Percentiles rank a stretch among this genome's conserved stretches.
Evolutionary conservation across 164 flowering plant species (phyloP).

Genomic region (Stephania japonica): DNA sequence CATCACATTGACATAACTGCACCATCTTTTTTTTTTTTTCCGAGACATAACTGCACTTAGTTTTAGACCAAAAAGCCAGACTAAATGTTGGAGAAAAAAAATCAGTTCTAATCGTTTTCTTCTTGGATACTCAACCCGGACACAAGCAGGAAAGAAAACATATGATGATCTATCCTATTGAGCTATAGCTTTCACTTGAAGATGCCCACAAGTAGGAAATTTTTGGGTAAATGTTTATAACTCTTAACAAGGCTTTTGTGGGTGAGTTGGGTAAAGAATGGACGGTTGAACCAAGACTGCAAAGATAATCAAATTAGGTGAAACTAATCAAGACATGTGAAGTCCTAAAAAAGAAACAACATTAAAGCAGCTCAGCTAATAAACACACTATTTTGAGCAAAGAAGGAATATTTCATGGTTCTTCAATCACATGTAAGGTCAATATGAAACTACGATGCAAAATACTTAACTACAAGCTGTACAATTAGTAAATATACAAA

Average conservation of each 20-base stretch:
- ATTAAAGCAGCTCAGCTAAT: not conserved
- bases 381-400: not conserved
- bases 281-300: not conserved
- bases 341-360: not conserved
- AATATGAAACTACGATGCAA: not conserved
- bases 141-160: not conserved
- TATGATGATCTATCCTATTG: not conserved
- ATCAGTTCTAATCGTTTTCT: not conserved
- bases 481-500: not conserved
- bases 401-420: not conserved
- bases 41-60: too few species aligned
- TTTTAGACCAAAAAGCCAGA: too few species aligned
- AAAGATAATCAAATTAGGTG: not conserved
- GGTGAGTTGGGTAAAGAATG: constrained; percentile 3
- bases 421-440: not conserved
- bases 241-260: not conserved
- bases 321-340: not conserved
- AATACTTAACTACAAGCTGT: not conserved
- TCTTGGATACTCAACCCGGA: not conserved
- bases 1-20: too few species aligned
- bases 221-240: too few species aligned
- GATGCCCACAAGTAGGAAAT: not conserved
- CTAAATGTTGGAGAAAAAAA: too few species aligned
- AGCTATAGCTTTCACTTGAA: not conserved
- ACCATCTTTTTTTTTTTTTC: too few species aligned